Conservation (phyloP, 176 grass and related monocot species). For the Alloteropsis semialata region DNA sequence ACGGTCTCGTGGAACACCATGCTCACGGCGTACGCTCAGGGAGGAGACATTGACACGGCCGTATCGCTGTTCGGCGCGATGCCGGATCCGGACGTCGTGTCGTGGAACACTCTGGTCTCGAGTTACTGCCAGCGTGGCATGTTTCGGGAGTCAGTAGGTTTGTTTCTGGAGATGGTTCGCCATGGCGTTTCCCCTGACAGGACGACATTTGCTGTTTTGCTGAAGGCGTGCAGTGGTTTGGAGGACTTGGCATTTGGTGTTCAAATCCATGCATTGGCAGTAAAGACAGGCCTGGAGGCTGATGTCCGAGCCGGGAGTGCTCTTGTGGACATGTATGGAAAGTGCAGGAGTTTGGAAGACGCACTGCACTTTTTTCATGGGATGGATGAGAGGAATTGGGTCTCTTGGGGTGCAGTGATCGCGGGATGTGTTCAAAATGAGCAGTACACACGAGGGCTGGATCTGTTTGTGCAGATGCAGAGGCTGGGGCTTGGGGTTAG, state of each 20-base stretch:
- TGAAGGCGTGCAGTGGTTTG: constrained; percentile 60
- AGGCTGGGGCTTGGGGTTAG: constrained; percentile 52
- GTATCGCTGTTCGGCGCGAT: constrained; percentile 47
- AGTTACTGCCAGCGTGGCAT: constrained; percentile 42
- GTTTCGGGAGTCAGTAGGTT: constrained; percentile 27
- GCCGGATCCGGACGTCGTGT: constrained; percentile 62
- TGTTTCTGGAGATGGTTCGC: constrained; percentile 58
- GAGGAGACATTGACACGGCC: constrained; percentile 18
- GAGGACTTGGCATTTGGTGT: constrained; percentile 46
- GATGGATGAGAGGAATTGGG: constrained; percentile 76
- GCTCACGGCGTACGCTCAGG: constrained; percentile 43
- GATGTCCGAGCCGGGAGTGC: constrained; percentile 57
- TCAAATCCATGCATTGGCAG: constrained; percentile 50
- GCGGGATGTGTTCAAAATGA: constrained; percentile 67
- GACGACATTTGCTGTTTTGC: constrained; percentile 53
- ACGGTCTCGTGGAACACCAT: constrained; percentile 78
- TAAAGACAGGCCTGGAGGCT: constrained; percentile 55
- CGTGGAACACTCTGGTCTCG: constrained; percentile 66
- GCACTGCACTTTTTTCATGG: constrained; percentile 53
- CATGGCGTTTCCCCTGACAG: constrained; percentile 32
- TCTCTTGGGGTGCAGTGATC: constrained; percentile 68
- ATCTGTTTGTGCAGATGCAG: constrained; percentile 83
- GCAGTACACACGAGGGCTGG: constrained; percentile 36
- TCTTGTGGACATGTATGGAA: constrained; percentile 82
- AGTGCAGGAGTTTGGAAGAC: constrained; percentile 62